Conservation (phyloP, 768 basidiomycete genomes). For the Hydnomerulius pinastri region DNA sequence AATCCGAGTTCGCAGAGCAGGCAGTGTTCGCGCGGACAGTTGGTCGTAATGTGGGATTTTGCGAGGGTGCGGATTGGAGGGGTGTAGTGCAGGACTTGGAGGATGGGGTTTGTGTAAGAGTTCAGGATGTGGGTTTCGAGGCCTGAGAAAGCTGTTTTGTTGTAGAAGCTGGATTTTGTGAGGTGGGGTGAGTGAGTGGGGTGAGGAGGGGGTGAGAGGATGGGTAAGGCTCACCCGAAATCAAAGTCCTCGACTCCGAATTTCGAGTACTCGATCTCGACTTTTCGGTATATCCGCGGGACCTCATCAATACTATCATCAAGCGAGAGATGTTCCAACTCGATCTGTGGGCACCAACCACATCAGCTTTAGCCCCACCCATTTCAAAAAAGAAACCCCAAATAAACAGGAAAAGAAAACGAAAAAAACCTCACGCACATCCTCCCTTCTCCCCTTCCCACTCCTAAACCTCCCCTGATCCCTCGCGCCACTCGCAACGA, state of each 20-base stretch:
- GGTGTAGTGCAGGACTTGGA: slow-evolving; percentile 90
- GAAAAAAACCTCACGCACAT: slow-evolving; percentile 37
- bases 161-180: slow-evolving; percentile 84
- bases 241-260: slow-evolving; percentile 99
- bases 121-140: slow-evolving; percentile 96
- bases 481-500: slow-evolving; percentile 45
- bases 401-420: not conserved
- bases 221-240: slow-evolving; percentile 66
- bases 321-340: slow-evolving; percentile 52
- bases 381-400: slow-evolving; percentile 1
- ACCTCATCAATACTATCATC: slow-evolving; percentile 61
- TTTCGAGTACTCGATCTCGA: slow-evolving; percentile 97
- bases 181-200: not conserved
- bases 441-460: slow-evolving; percentile 57
- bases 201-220: not conserved
- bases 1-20: slow-evolving; percentile 95
- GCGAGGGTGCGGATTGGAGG: slow-evolving; percentile 77
- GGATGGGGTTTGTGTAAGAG: slow-evolving; percentile 90
- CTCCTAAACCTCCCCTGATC: slow-evolving; percentile 84
- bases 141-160: slow-evolving; percentile 86
- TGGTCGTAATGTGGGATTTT: slow-evolving; percentile 88
- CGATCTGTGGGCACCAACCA: slow-evolving; percentile 41
- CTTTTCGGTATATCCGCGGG: slow-evolving; percentile 82
- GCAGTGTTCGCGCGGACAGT: slow-evolving; percentile 90
- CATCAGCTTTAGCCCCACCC: not conserved